Base-by-base conservation (phyloP, 2,329 filamentous ascomycete genomes). In the Aspergillus calidoustus region DNA sequence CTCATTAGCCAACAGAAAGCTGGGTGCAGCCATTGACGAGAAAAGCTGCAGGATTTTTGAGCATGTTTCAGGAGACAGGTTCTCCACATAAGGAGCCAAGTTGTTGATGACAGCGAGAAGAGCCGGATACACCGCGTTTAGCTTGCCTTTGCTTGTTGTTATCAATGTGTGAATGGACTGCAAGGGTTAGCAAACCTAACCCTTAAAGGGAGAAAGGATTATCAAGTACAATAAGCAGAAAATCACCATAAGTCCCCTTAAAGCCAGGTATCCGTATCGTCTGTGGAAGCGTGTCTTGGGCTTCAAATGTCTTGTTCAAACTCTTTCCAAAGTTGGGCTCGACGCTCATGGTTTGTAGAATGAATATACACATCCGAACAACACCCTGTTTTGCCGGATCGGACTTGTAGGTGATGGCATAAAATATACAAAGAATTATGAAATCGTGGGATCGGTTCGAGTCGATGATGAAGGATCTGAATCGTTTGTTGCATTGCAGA, bases 331-430 rank as follows among this genome's bases (percentile, higher is more conserved):
- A 98, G 65, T 91, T 93, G 59, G 90, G 86, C 77, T 98, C 95
- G 2, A 96, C 93, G 71, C 94, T 98, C 72, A 99, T 81, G 0
- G 95, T 98, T 77, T 99, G 95, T 46, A 99, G 80, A 48, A 98
- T 85, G 75, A 99, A 98, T n/a, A 96, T 89, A 77, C 95, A 97
- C 93, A 98, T 97, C 59, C 95, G 87, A 28, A 98, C 92, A 1
- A 97, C 84, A 0, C 95, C 95, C 76, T 97, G 93, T 75, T 94
- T 96, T 1, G 93, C 88, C 22, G 90, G 82, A 72, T 98, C 94
- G 47, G 88, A 86, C 72, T 92, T 93, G 76, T 95, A 91, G 74
- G 97, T 93, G 51, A 97, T 87, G 4, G 93, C 92, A 74, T 98
- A 97, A 79, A 96, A 99, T 3, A 98, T 81, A 46, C 96, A 88